These are phyloP conservation scores for Neonectria punicea DNA, from an alignment of 2,329 filamentous ascomycete genomes.

Conservation along the genomic window DNA sequence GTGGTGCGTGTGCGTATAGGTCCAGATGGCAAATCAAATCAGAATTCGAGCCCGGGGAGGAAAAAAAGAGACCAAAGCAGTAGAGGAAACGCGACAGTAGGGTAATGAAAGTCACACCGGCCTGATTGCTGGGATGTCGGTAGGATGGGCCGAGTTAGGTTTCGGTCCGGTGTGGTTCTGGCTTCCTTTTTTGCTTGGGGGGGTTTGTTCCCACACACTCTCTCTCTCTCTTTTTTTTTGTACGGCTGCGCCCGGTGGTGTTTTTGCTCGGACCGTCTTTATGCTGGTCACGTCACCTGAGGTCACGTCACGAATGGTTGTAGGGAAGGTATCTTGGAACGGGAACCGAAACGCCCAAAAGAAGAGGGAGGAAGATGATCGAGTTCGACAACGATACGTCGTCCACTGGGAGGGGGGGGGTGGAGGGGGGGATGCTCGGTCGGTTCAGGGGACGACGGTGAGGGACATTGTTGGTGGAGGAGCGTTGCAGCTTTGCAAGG, in stretches of 20 bases:
- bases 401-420: neutral
- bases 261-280: constrained; percentile 15
- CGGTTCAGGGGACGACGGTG: constrained; percentile 14
- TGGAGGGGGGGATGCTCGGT: neutral
- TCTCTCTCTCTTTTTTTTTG: neutral
- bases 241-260: constrained; percentile 3
- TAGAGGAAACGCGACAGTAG: neutral
- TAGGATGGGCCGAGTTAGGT: constrained; percentile 17
- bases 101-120: constrained; percentile 10
- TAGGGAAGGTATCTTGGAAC: neutral
- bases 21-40: neutral
- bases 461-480: constrained; percentile 21
- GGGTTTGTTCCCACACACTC: constrained; percentile 4
- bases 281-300: constrained; percentile 9
- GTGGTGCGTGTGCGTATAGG: neutral
- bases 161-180: constrained; percentile 18
- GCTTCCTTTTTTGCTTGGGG: neutral
- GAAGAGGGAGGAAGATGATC: neutral
- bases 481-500: neutral
- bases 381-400: neutral
- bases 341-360: neutral
- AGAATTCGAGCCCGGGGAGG: neutral
- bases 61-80: constrained; percentile 4
- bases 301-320: constrained; percentile 11
- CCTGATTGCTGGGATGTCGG: constrained; percentile 6